Evolutionary conservation across 345 rosid species (phyloP).

Genomic region (Tarenaya hassleriana): DNA sequence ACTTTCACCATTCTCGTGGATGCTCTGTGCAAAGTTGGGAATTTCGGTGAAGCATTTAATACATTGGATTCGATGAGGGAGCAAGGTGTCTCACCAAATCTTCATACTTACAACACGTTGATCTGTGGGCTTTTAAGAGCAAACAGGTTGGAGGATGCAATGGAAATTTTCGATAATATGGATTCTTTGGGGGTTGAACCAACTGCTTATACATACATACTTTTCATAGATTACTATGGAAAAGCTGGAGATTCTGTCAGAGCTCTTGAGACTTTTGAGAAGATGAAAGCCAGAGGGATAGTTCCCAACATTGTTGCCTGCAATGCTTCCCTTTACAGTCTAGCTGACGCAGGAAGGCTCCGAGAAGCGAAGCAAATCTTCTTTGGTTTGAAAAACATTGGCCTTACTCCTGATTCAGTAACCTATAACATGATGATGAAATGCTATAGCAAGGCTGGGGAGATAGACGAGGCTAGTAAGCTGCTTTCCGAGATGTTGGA

Average conservation of each 20-base stretch:
- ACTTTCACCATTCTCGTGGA: slow-evolving; percentile 67
- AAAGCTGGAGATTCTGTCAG: slow-evolving; percentile 54
- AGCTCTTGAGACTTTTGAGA: slow-evolving; percentile 74
- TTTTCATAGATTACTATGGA: slow-evolving; percentile 88
- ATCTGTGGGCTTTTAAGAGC: slow-evolving; percentile 65
- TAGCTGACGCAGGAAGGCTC: slow-evolving; percentile 60
- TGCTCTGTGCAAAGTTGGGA: slow-evolving; percentile 63
- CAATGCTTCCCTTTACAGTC: slow-evolving; percentile 78
- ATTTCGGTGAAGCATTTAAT: slow-evolving; percentile 55
- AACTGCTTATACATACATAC: slow-evolving; percentile 68
- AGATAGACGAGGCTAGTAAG: slow-evolving; percentile 67
- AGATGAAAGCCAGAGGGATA: slow-evolving; percentile 67
- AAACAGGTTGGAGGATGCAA: slow-evolving; percentile 54
- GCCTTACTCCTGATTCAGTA: slow-evolving; percentile 70
- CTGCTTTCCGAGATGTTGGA: slow-evolving; percentile 71
- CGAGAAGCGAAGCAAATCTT: slow-evolving; percentile 70
- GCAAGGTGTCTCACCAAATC: slow-evolving; percentile 56
- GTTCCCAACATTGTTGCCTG: slow-evolving; percentile 81
- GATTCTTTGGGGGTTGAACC: slow-evolving; percentile 59
- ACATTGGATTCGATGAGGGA: slow-evolving; percentile 61
- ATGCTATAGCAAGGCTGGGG: slow-evolving; percentile 70
- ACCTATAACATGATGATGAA: slow-evolving; percentile 98
- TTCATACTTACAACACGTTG: slow-evolving; percentile 76
- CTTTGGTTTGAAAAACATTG: slow-evolving; percentile 48
- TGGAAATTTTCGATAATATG: slow-evolving; percentile 48